phyloP scores from a whole-genome alignment of 1,284 basidiomycete species.

The Clitocybe nebularis region DNA sequence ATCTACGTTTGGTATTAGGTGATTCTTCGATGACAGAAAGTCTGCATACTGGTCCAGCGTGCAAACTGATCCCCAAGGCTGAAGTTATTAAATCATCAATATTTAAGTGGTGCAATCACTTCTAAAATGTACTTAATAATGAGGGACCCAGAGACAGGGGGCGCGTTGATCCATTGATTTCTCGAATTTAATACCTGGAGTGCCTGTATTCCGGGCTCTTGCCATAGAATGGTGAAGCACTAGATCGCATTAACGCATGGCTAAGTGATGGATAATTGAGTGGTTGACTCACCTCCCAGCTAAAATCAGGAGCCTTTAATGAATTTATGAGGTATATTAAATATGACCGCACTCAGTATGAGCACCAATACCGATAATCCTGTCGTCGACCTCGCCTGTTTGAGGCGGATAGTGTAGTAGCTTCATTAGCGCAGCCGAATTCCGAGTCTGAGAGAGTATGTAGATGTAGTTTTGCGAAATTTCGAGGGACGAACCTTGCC shows the following conservation, averaged over 20 bases:
- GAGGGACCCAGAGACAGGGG: constrained; percentile 56
- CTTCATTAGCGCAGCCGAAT: constrained; percentile 73
- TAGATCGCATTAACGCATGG: constrained; percentile 41
- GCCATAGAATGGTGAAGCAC: constrained; percentile 75
- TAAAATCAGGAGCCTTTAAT: constrained; percentile 19
- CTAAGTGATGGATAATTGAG: constrained; percentile 16
- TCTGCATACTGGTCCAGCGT: constrained; percentile 66
- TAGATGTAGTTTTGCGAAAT: too few species aligned
- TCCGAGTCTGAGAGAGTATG: constrained; percentile 41
- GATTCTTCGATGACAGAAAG: not conserved
- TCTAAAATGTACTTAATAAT: constrained; percentile 59
- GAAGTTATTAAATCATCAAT: not conserved
- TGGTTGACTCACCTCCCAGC: constrained; percentile 48
- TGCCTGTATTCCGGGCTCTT: constrained; percentile 58
- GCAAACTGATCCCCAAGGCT: constrained; percentile 77
- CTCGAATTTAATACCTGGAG: constrained; percentile 68
- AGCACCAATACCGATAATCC: constrained; percentile 77
- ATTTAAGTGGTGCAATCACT: constrained; percentile 2
- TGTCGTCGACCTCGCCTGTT: constrained; percentile 55
- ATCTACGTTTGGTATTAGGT: constrained; percentile 36
- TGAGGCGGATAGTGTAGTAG: constrained; percentile 77
- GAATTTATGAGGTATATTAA: not conserved
- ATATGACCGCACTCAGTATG: constrained; percentile 60
- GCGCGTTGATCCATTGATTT: constrained; percentile 63
- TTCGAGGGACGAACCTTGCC: constrained; percentile 58